Conservation (phyloP, 768 basidiomycete species). For the Russula ochroleuca region DNA sequence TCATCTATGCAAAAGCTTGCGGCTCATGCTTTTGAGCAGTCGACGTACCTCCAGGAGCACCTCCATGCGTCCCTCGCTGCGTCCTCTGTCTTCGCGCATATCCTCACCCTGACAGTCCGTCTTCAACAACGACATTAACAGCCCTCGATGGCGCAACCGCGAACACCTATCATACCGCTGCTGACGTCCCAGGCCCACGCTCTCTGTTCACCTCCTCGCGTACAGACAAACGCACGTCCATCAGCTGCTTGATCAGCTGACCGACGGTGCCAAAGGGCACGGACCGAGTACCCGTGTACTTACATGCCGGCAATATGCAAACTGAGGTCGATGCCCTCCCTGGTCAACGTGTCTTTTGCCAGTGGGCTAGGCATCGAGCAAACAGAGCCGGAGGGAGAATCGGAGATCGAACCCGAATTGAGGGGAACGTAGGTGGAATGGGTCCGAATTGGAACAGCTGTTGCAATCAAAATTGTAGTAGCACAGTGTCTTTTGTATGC, state of each 20-base stretch:
- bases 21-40: slow-evolving; percentile 42
- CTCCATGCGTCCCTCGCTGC: slow-evolving; percentile 32
- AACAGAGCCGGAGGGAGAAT: neutral
- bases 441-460: neutral
- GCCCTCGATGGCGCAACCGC: slow-evolving; percentile 32
- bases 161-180: slow-evolving; percentile 82
- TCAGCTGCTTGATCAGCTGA: no score
- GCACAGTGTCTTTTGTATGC: neutral
- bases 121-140: neutral
- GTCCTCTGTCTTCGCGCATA: slow-evolving; percentile 34
- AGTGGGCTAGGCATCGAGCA: slow-evolving; percentile 38
- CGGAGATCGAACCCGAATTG: neutral
- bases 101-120: no score
- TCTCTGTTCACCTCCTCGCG: slow-evolving; percentile 59
- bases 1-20: slow-evolving; percentile 31
- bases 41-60: slow-evolving; percentile 38
- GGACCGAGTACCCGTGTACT: slow-evolving; percentile 82
- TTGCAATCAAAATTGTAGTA: slow-evolving; percentile 2
- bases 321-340: slow-evolving; percentile 56
- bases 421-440: neutral
- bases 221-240: slow-evolving; percentile 61
- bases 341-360: slow-evolving; percentile 48
- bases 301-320: slow-evolving; percentile 70
- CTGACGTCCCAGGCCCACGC: slow-evolving; percentile 56
- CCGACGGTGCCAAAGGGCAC: slow-evolving; percentile 87